A percentile compares a stretch with the other conserved stretches of the same genome.
phyloP scores from a whole-genome alignment of 768 basidiomycete genomes.

The Coprinopsis sp. region DNA sequence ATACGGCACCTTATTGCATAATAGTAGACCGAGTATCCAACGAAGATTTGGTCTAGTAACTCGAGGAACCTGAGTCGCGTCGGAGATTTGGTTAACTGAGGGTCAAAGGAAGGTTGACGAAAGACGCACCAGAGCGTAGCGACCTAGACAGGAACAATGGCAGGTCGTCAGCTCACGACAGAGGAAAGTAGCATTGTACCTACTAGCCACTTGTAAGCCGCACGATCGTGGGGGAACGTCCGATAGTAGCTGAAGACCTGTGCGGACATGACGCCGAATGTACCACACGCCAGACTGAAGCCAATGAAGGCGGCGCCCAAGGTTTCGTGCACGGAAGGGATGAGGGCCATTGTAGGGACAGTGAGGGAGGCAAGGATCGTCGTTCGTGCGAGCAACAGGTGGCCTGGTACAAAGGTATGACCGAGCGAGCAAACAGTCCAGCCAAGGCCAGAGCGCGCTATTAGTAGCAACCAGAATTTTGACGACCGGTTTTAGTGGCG shows the following conservation, averaged over 20 bases:
- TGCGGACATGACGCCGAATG: constrained; percentile 36
- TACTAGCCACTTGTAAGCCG: constrained; percentile 31
- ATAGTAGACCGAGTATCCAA: constrained; percentile 49
- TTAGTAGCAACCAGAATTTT: too few species aligned
- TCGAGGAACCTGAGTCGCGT: constrained; percentile 38
- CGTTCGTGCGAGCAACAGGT: background rate
- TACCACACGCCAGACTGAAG: constrained; percentile 33
- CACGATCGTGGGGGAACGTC: constrained; percentile 32
- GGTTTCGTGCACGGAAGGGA: constrained; percentile 28
- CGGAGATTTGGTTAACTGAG: background rate
- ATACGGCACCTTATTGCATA: constrained; percentile 52
- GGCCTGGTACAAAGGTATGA: too few species aligned
- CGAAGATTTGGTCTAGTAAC: constrained; percentile 43
- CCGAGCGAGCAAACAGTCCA: too few species aligned
- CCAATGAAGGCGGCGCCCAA: constrained; percentile 38
- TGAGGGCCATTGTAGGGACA: constrained; percentile 7
- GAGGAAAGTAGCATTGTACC: constrained; percentile 9
- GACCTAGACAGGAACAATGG: constrained; percentile 18
- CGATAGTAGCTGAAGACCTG: constrained; percentile 36
- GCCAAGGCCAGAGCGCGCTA: too few species aligned
- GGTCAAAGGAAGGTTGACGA: background rate
- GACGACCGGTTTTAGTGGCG: too few species aligned
- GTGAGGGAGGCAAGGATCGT: background rate
- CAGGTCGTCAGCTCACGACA: background rate
- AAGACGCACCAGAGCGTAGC: constrained; percentile 23